These are phyloP conservation scores for Phaeosphaeriaceae sp. DNA, from an alignment of 2,329 filamentous ascomycete genomes.

Conservation along the genomic window DNA sequence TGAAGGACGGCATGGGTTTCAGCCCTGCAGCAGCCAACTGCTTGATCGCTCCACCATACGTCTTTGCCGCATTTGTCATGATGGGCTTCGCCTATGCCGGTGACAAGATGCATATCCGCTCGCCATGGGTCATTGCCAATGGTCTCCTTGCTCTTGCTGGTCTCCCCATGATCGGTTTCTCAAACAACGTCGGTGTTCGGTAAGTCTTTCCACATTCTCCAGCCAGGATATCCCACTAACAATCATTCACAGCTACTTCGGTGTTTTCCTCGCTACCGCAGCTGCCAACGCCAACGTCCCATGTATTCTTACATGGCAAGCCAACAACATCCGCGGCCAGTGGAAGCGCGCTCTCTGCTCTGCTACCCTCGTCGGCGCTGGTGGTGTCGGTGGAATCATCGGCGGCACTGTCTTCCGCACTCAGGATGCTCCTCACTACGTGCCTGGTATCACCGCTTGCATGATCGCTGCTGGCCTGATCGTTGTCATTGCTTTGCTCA, in stretches of 20 bases:
- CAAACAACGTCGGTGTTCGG: slow-evolving; percentile 61
- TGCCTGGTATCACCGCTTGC: slow-evolving; percentile 46
- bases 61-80: slow-evolving; percentile 41
- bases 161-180: slow-evolving; percentile 75
- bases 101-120: slow-evolving; percentile 70
- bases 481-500: slow-evolving; percentile 39
- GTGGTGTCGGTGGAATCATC: slow-evolving; percentile 80
- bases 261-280: slow-evolving; percentile 75
- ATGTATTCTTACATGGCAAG: slow-evolving; percentile 76
- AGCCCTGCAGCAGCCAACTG: slow-evolving; percentile 32
- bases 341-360: slow-evolving; percentile 85
- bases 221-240: not conserved
- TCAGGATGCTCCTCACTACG: slow-evolving; percentile 47
- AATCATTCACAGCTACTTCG: slow-evolving; percentile 49
- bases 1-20: slow-evolving; percentile 40
- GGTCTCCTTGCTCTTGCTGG: slow-evolving; percentile 71
- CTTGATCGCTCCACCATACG: slow-evolving; percentile 35
- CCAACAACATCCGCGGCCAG: slow-evolving; percentile 86
- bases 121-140: slow-evolving; percentile 72
- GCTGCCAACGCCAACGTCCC: slow-evolving; percentile 81
- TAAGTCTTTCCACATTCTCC: slow-evolving; percentile 60
- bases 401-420: slow-evolving; percentile 73
- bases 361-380: slow-evolving; percentile 76
- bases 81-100: slow-evolving; percentile 66
- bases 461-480: slow-evolving; percentile 46